These are phyloP conservation scores for Voacanga thouarsii DNA, from an alignment of 257 asterid species.

Conservation along the genomic window DNA sequence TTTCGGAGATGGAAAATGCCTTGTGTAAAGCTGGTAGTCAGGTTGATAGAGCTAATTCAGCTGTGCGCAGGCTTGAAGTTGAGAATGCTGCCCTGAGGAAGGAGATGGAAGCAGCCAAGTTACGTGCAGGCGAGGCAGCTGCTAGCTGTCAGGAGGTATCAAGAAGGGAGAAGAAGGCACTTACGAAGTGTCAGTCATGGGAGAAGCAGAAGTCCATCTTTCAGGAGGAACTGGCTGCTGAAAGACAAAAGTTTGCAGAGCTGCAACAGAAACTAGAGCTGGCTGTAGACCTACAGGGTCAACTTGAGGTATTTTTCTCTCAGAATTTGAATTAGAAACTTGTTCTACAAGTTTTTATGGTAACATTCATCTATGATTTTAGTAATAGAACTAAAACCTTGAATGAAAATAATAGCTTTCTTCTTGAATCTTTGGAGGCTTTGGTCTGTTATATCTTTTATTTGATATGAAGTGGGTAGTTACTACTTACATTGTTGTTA, in stretches of 20 bases:
- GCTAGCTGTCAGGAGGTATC: conserved; percentile 70
- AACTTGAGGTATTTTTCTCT: conserved; percentile 65
- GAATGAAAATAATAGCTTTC: background rate
- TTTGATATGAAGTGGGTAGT: background rate
- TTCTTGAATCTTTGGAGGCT: background rate
- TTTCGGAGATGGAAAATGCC: conserved; percentile 85
- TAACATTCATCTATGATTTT: conserved; percentile 9
- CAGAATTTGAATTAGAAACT: background rate
- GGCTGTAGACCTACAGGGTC: conserved; percentile 55
- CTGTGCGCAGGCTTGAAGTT: conserved; percentile 71
- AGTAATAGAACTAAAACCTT: background rate
- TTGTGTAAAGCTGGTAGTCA: conserved; percentile 76
- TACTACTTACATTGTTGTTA: background rate
- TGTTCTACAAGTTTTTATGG: background rate
- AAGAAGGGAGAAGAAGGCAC: conserved; percentile 71
- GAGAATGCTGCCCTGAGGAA: conserved; percentile 61
- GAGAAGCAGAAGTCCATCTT: conserved; percentile 76
- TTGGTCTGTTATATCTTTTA: background rate
- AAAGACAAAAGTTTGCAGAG: conserved; percentile 42
- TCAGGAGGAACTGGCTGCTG: conserved; percentile 78
- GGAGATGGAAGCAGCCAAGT: conserved; percentile 83
- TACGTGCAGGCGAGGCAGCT: conserved; percentile 71
- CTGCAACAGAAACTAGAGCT: conserved; percentile 54
- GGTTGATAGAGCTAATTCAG: conserved; percentile 69
- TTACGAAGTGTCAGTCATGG: conserved; percentile 69